phyloP scores from a whole-genome alignment of 148 eudicot species.

The Talinum fruticosum region DNA sequence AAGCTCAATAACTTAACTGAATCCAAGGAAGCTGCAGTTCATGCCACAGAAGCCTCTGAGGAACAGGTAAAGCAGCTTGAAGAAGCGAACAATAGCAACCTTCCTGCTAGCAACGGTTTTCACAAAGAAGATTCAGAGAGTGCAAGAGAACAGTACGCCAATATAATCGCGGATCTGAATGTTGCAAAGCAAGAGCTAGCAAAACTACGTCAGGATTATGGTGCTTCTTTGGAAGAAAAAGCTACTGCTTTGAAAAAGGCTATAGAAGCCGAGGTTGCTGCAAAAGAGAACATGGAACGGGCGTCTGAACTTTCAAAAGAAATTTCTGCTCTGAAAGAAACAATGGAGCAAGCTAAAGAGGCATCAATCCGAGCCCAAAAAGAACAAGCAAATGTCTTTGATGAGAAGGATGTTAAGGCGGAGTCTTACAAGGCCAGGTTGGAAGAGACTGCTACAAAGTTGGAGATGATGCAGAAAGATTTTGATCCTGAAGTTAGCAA shows the following conservation, averaged over 20 bases:
- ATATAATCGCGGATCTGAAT: slow-evolving; percentile 52
- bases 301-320: slow-evolving; percentile 57
- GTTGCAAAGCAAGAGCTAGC: slow-evolving; percentile 67
- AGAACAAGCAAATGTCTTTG: slow-evolving; percentile 44
- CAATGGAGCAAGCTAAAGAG: slow-evolving; percentile 60
- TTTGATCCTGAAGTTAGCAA: slow-evolving; percentile 51
- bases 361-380: slow-evolving; percentile 46
- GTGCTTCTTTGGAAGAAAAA: slow-evolving; percentile 53
- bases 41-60: slow-evolving; percentile 56
- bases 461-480: slow-evolving; percentile 59
- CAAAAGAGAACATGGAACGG: slow-evolving; percentile 46
- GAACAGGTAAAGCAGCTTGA: slow-evolving; percentile 44
- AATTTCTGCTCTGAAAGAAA: slow-evolving; percentile 48
- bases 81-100: slow-evolving; percentile 34
- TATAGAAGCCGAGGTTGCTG: slow-evolving; percentile 51
- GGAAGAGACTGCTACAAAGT: slow-evolving; percentile 63
- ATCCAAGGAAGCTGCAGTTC: slow-evolving; percentile 58
- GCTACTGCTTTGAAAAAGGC: slow-evolving; percentile 49
- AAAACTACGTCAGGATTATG: slow-evolving; percentile 53
- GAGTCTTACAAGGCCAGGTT: slow-evolving; percentile 47
- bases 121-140: slow-evolving; percentile 41
- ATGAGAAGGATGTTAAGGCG: slow-evolving; percentile 55
- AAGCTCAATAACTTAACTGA: slow-evolving; percentile 54
- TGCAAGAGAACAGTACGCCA: slow-evolving; percentile 42
- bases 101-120: slow-evolving; percentile 29